Percentiles rank a stretch among this genome's conserved stretches.
These are phyloP conservation scores for Flaveria sonorensis DNA, from an alignment of 129 eudicot species.

Conservation along the genomic window DNA sequence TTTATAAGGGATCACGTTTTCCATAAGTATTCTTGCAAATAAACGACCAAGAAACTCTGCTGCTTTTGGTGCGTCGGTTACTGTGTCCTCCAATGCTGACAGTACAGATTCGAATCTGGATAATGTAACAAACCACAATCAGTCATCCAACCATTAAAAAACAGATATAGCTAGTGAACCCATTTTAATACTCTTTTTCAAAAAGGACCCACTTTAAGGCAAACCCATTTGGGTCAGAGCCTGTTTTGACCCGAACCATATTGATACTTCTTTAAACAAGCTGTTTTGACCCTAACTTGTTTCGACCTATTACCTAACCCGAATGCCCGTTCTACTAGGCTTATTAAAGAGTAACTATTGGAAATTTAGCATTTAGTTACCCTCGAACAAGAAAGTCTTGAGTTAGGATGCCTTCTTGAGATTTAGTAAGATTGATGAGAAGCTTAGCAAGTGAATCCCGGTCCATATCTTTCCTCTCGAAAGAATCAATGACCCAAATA, in stretches of 20 bases:
- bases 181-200: neutral
- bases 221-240: neutral
- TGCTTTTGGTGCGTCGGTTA: conserved; percentile 93
- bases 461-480: conserved; percentile 85
- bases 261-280: neutral
- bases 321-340: neutral
- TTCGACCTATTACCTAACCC: neutral
- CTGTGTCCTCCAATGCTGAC: conserved; percentile 69
- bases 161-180: neutral
- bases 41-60: conserved; percentile 80
- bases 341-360: neutral
- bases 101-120: conserved; percentile 82
- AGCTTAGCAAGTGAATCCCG: conserved; percentile 75
- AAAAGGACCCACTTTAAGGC: neutral
- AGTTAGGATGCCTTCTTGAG: conserved; percentile 55
- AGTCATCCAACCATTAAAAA: neutral
- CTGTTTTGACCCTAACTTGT: neutral
- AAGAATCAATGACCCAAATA: conserved; percentile 83
- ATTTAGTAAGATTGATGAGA: conserved; percentile 64
- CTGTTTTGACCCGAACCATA: neutral
- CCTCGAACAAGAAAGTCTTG: conserved; percentile 70
- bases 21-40: conserved; percentile 57
- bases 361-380: conserved; percentile 39
- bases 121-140: neutral
- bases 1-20: conserved; percentile 54